Percentiles rank a stretch among this genome's conserved stretches.
Conservation (phyloP, 2,329 filamentous ascomycete genomes). For the Hymenoscyphus fraxineus region DNA sequence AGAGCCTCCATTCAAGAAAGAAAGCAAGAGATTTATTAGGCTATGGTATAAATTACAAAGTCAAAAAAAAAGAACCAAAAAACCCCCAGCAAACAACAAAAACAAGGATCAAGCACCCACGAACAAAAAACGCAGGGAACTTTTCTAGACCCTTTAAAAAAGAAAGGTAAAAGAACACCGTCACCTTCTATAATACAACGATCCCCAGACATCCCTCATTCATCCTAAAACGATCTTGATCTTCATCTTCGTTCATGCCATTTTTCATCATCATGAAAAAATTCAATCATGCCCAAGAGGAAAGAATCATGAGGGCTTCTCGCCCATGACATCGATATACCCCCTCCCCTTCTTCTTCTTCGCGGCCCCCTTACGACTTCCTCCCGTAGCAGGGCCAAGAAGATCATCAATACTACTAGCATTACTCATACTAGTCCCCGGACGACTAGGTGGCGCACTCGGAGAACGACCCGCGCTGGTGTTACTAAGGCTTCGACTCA, state of each 20-base stretch:
- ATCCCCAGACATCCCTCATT: too few species aligned
- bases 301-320: slow-evolving; percentile 17
- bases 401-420: slow-evolving; percentile 95
- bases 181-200: too few species aligned
- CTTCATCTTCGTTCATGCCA: background rate
- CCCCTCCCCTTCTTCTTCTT: slow-evolving; percentile 78
- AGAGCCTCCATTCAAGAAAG: too few species aligned
- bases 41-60: too few species aligned
- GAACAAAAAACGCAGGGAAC: too few species aligned
- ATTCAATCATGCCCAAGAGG: background rate
- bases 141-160: too few species aligned
- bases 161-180: too few species aligned
- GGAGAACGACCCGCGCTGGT: slow-evolving; percentile 22
- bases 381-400: slow-evolving; percentile 67
- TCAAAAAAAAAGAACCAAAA: too few species aligned
- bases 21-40: too few species aligned
- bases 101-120: too few species aligned
- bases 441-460: slow-evolving; percentile 57
- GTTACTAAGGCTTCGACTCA: slow-evolving; percentile 29
- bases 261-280: background rate
- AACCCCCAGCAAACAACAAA: too few species aligned
- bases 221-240: too few species aligned
- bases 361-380: slow-evolving; percentile 54
- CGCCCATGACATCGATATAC: slow-evolving; percentile 92
- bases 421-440: slow-evolving; percentile 79